These are phyloP conservation scores for Yamadazyma endophytica DNA, from an alignment of 805 yeast species.

Conservation along the genomic window DNA sequence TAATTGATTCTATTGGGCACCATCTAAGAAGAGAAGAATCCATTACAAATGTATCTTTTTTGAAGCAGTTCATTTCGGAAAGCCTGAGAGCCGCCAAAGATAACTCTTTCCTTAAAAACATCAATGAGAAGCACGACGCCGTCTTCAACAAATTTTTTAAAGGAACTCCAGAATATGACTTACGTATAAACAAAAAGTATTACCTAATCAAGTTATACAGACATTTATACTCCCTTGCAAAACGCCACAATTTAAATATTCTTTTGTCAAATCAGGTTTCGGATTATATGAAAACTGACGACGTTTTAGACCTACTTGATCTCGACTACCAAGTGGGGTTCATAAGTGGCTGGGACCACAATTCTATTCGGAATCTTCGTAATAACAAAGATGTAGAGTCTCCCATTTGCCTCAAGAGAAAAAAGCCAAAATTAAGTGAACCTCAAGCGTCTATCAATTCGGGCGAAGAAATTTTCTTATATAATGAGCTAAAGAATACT, in stretches of 20 bases:
- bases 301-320: conserved; percentile 27
- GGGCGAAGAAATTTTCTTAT: no score
- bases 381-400: no score
- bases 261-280: conserved; percentile 79
- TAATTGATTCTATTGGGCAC: conserved; percentile 82
- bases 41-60: conserved; percentile 32
- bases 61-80: conserved; percentile 18
- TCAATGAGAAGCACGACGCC: conserved; percentile 13
- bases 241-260: conserved; percentile 49
- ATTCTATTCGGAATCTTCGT: conserved; percentile 21
- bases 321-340: conserved; percentile 68
- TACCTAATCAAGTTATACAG: conserved; percentile 42
- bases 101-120: conserved; percentile 9
- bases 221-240: conserved; percentile 48
- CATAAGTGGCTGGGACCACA: conserved; percentile 70
- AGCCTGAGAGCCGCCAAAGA: conserved; percentile 2
- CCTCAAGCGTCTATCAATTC: no score
- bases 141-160: conserved; percentile 19
- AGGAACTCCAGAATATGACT: conserved; percentile 19
- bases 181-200: conserved; percentile 35
- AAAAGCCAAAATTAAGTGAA: no score
- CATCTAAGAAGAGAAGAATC: conserved; percentile 61
- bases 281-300: conserved; percentile 41
- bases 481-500: no score
- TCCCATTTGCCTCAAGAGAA: no score